phyloP scores from a whole-genome alignment of 2,329 filamentous ascomycete genomes.

The Penicillium sp. region DNA sequence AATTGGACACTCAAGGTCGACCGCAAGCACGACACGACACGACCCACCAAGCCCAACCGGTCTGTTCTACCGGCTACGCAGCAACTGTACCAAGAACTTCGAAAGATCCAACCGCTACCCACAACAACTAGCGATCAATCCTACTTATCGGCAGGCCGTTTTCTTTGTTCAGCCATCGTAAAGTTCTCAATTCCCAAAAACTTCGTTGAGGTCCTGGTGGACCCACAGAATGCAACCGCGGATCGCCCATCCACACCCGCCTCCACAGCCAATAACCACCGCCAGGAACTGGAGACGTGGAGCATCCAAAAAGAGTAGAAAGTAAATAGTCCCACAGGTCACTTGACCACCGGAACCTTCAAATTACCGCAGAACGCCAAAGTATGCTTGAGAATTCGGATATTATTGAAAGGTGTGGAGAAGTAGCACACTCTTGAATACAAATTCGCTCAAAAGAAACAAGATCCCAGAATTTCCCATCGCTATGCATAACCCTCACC shows the following conservation, averaged over 20 bases:
- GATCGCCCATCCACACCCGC: not conserved
- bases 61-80: not conserved
- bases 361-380: no score
- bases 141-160: no score
- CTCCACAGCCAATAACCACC: not conserved
- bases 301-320: not conserved
- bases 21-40: not conserved
- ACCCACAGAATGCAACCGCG: not conserved
- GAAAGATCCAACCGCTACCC: not conserved
- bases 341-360: not conserved
- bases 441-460: conserved; percentile 17
- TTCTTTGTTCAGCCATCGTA: not conserved
- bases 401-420: conserved; percentile 1
- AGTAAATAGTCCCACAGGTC: not conserved
- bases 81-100: not conserved
- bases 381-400: not conserved
- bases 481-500: conserved; percentile 30
- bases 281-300: not conserved
- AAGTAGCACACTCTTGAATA: conserved; percentile 4
- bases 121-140: not conserved
- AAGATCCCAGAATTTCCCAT: conserved; percentile 21
- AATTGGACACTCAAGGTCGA: not conserved
- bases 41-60: not conserved
- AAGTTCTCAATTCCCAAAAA: no score
- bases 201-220: not conserved